Conservation (phyloP, 1,139 yeast species). For the Suhomyces taliae region DNA sequence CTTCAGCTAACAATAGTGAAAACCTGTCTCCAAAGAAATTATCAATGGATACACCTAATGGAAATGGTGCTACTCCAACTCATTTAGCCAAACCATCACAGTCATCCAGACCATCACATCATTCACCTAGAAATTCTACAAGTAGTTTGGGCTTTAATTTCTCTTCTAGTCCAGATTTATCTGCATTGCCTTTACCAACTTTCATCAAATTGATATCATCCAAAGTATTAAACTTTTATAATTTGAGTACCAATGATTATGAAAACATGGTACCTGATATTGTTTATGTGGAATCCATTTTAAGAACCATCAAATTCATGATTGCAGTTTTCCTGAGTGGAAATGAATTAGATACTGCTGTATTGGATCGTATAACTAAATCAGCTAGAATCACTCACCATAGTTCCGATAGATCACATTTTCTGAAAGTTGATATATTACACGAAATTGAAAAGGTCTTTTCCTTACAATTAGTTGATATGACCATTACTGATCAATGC, state of each 20-base stretch:
- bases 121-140: conserved; percentile 38
- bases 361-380: conserved; percentile 15
- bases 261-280: conserved; percentile 84
- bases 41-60: conserved; percentile 18
- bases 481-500: conserved; percentile 55
- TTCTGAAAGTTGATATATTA: conserved; percentile 44
- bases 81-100: conserved; percentile 1
- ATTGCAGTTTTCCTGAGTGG: conserved; percentile 51
- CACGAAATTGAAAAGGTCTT: conserved; percentile 49
- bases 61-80: conserved; percentile 3
- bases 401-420: conserved; percentile 25
- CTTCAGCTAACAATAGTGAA: conserved; percentile 11
- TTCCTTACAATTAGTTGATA: conserved; percentile 38
- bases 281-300: conserved; percentile 70
- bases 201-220: conserved; percentile 46
- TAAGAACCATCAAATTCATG: conserved; percentile 65
- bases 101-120: conserved; percentile 1
- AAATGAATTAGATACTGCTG: conserved; percentile 29
- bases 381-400: conserved; percentile 16
- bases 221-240: conserved; percentile 58
- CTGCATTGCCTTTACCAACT: conserved; percentile 41
- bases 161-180: conserved; percentile 26
- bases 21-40: conserved; percentile 16
- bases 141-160: conserved; percentile 24
- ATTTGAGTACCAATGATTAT: conserved; percentile 55